Conservation (phyloP, 257 asterid species). For the Knoxia roxburghii region DNA sequence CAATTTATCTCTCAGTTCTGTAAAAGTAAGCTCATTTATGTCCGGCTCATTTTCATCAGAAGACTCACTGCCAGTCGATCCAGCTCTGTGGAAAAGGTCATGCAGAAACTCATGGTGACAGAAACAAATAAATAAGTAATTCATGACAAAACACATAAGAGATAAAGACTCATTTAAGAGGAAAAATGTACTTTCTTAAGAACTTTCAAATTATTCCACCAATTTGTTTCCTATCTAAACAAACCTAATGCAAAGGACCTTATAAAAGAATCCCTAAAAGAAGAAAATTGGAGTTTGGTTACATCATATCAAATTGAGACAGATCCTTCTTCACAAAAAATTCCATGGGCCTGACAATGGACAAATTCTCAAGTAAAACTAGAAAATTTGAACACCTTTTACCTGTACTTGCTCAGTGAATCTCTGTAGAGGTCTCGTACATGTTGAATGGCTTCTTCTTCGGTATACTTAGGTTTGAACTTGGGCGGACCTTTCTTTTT, state of each 20-base stretch:
- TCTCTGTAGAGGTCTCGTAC: conserved; percentile 68
- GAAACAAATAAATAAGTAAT: neutral
- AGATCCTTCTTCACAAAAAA: neutral
- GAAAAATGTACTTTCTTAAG: neutral
- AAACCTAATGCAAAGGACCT: neutral
- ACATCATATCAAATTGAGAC: neutral
- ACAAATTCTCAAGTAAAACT: neutral
- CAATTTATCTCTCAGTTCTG: conserved; percentile 86
- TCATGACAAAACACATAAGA: neutral
- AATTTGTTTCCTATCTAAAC: neutral
- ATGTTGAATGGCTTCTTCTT: conserved; percentile 73
- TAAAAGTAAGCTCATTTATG: conserved; percentile 61
- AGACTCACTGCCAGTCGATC: conserved; percentile 18
- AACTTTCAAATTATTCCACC: conserved; percentile 3
- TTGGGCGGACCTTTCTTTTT: conserved; percentile 73
- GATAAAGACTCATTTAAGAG: neutral
- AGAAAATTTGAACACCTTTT: conserved; percentile 13
- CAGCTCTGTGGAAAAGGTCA: conserved; percentile 43
- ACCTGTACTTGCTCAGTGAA: conserved; percentile 62
- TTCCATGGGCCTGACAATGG: neutral
- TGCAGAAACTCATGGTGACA: conserved; percentile 8
- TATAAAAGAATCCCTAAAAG: neutral
- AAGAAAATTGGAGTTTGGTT: neutral
- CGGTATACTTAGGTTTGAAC: conserved; percentile 56
- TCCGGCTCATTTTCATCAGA: conserved; percentile 47